Evolutionary conservation across 208 protist genomes (phyloP).

Genomic region (Kentomonas sorsogonicus): DNA sequence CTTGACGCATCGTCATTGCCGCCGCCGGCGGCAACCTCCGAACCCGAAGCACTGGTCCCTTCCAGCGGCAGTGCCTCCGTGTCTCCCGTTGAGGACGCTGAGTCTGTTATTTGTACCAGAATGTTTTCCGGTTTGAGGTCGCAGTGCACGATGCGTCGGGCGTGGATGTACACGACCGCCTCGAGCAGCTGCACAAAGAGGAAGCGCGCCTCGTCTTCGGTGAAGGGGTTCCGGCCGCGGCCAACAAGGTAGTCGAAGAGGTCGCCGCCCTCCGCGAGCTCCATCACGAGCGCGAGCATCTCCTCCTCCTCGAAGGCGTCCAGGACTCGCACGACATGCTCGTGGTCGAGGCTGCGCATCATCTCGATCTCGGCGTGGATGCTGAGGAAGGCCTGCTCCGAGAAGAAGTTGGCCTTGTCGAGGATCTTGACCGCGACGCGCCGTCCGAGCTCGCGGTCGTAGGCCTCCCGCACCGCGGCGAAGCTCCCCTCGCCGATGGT

Average conservation of each 20-base stretch:
- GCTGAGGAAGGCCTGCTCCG: conserved; percentile 30
- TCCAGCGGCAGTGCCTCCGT: not conserved
- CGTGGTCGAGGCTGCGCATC: conserved; percentile 55
- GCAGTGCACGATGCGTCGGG: conserved; percentile 45
- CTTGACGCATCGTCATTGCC: conserved; percentile 17
- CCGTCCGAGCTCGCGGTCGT: conserved; percentile 23
- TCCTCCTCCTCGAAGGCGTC: conserved; percentile 46
- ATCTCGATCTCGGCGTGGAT: conserved; percentile 66
- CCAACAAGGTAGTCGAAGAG: conserved; percentile 78
- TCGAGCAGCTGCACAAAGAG: conserved; percentile 68
- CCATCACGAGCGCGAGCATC: conserved; percentile 68
- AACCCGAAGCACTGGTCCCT: not conserved
- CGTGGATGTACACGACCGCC: conserved; percentile 60
- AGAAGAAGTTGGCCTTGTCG: conserved; percentile 36
- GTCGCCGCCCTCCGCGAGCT: conserved; percentile 67
- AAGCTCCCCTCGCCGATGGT: conserved; percentile 61
- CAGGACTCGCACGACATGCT: conserved; percentile 55
- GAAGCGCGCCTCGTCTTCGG: conserved; percentile 47
- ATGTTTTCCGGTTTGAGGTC: conserved; percentile 69
- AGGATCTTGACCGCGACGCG: conserved; percentile 71
- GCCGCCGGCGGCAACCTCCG: not conserved
- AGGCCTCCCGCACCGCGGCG: conserved; percentile 44
- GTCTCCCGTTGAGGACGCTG: not conserved
- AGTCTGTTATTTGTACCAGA: conserved; percentile 17
- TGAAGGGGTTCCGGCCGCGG: conserved; percentile 43